Conservation (phyloP, 768 basidiomycete species). For the Xanthoconium purpureum region DNA sequence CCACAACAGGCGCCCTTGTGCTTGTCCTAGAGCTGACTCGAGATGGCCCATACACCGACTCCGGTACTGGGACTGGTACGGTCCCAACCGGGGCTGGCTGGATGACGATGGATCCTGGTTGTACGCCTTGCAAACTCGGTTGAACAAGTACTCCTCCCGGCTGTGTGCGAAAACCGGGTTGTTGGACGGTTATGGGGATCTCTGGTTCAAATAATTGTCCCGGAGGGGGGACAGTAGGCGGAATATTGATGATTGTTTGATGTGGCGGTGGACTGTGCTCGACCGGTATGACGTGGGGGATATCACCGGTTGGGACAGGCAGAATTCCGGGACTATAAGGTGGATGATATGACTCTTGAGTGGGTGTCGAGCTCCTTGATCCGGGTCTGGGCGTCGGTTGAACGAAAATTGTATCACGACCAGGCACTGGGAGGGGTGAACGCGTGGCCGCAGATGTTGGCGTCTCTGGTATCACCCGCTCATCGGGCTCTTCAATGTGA, state of each 20-base stretch:
- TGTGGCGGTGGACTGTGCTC: constrained; percentile 7
- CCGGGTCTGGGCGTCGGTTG: constrained; percentile 9
- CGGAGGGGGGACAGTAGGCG: constrained; percentile 20
- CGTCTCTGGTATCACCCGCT: constrained; percentile 20
- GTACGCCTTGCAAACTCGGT: neutral
- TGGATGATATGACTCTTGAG: constrained; percentile 21
- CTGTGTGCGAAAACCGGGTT: constrained; percentile 1
- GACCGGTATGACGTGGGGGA: constrained; percentile 19
- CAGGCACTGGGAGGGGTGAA: constrained; percentile 21
- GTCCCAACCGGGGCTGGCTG: constrained; percentile 10
- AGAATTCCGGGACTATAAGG: constrained; percentile 12
- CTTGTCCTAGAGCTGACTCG: constrained; percentile 20
- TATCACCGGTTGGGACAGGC: constrained; percentile 10
- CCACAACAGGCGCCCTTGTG: constrained; percentile 11
- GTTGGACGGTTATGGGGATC: constrained; percentile 1
- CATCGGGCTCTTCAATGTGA: constrained; percentile 14
- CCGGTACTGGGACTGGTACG: constrained; percentile 5
- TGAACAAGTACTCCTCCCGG: neutral
- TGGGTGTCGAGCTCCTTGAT: constrained; percentile 25
- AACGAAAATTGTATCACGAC: constrained; percentile 12
- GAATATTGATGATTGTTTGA: constrained; percentile 13
- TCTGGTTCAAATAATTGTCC: constrained; percentile 18
- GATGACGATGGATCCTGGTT: constrained; percentile 14
- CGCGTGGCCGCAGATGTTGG: constrained; percentile 15
- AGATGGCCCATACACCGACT: constrained; percentile 9